Evolutionary conservation across 305 asterid genomes (phyloP).

Genomic region (Fraxinus paxiana): DNA sequence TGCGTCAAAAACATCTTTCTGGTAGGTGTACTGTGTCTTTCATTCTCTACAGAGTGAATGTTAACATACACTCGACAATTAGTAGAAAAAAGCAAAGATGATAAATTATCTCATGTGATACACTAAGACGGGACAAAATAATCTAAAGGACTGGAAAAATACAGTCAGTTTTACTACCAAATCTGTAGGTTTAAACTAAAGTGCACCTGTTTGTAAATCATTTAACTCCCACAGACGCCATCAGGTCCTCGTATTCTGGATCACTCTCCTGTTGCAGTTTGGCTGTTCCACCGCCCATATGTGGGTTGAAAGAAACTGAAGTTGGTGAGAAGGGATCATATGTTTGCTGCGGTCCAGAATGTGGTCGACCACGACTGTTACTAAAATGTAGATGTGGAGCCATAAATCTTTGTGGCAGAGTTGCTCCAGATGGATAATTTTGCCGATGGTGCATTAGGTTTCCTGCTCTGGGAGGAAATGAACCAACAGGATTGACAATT

Average conservation of each 20-base stretch:
- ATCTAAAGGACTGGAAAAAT: slow-evolving; percentile 8
- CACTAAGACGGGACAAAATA: slow-evolving; percentile 21
- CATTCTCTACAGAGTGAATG: slow-evolving; percentile 14
- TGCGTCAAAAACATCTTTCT: background rate
- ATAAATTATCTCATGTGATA: slow-evolving; percentile 5
- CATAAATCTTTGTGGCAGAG: slow-evolving; percentile 42
- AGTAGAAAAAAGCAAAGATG: slow-evolving; percentile 4
- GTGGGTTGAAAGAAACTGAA: slow-evolving; percentile 44
- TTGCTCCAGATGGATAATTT: slow-evolving; percentile 35
- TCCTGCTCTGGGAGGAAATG: slow-evolving; percentile 53
- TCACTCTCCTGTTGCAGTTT: slow-evolving; percentile 53
- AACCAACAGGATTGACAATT: slow-evolving; percentile 35
- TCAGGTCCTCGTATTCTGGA: slow-evolving; percentile 77
- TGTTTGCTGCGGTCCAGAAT: slow-evolving; percentile 49
- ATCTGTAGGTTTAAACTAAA: background rate
- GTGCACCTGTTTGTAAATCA: slow-evolving; percentile 28
- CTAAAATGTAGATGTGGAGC: slow-evolving; percentile 49
- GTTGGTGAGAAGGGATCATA: slow-evolving; percentile 87
- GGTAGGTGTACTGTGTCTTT: background rate
- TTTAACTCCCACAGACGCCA: slow-evolving; percentile 82
- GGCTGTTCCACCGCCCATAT: slow-evolving; percentile 36
- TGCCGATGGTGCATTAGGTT: slow-evolving; percentile 53
- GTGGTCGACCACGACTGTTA: slow-evolving; percentile 41
- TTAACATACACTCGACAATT: slow-evolving; percentile 20
- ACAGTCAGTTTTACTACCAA: slow-evolving; percentile 12